Evolutionary conservation across 2,329 filamentous ascomycete species (phyloP), one percentile per base, ranked within the genome.

Genomic region (Cadophora gregata): DNA sequence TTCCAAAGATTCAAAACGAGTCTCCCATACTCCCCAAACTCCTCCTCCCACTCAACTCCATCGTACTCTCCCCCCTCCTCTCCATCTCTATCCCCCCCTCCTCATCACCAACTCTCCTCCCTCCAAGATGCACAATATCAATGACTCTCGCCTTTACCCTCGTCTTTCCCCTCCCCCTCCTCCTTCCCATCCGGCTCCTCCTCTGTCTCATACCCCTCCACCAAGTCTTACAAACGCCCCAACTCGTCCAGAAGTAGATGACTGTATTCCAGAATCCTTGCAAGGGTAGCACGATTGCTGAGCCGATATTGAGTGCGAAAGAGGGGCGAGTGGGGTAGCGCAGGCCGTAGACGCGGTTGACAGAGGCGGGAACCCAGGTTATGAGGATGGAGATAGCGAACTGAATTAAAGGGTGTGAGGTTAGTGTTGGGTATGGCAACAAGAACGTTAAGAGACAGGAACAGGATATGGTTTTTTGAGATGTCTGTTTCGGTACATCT

Each of bases 221-320:
- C 38, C 27, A 55, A 19, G 31, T 78, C 74, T 83, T 84, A 73
- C 88, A 88, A 0, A 89, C 88, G 59, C 84, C 78, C 84, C 87
- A 86, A 5, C 90, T 92, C 0, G 90, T 92, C 14, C 12, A 16
- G 38, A 42, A 42, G 19, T 42, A 42, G 19, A 42, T 92, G 62
- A 92, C 78, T 24, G 88, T 86, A 75, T 96, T 96, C 91, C 92
- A 95, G 74, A 94, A 91, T 0, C 93, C 93, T 75, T 96, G 93
- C 0, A 93, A 82, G 0, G 93, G 92, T 6, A 96, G 82, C 2
- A 42, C 38, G 5, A 42, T 1, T 0, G 90, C 88, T 27, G 89
- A 88, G 70, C 88, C 86, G 66, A 91, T 42, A 42, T 42, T 42
- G 4, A 42, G 38, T 0, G 84, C 81, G 47, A 88, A 85, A 6